phyloP scores from a whole-genome alignment of 345 rosid genomes.

The Populus simonii region DNA sequence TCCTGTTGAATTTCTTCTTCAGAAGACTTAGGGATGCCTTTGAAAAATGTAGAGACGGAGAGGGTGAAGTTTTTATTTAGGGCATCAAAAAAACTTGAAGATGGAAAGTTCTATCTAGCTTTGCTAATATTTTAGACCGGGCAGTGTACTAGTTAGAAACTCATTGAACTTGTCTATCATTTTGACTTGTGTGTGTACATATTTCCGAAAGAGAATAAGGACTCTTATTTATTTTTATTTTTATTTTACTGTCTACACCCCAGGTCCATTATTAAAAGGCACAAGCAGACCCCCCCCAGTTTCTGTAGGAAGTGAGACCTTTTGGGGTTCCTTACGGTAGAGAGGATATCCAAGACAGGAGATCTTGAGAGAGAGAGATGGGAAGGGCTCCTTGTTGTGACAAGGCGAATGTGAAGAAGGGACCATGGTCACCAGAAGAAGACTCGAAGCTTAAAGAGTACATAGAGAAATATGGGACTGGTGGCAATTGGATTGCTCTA shows the following conservation, averaged over 20 bases:
- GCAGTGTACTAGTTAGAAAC: constrained; percentile 13
- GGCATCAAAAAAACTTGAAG: not conserved
- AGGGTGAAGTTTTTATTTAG: not conserved
- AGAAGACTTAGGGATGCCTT: constrained; percentile 41
- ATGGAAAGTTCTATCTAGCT: constrained; percentile 32
- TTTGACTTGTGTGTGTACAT: constrained; percentile 34
- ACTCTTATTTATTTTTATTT: not conserved
- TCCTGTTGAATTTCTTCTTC: constrained; percentile 4
- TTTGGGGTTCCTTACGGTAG: constrained; percentile 12
- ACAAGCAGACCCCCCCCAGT: not conserved
- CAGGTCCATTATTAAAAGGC: constrained; percentile 26
- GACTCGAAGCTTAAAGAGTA: constrained; percentile 79
- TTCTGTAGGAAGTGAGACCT: constrained; percentile 18
- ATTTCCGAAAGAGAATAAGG: not conserved
- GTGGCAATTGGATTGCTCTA: constrained; percentile 92
- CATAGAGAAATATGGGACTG: constrained; percentile 80
- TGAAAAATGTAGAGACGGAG: not conserved
- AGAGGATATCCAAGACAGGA: constrained; percentile 17
- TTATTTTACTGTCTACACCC: not conserved
- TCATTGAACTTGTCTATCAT: constrained; percentile 31
- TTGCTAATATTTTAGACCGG: not conserved
- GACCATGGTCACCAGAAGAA: constrained; percentile 98
- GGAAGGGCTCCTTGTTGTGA: constrained; percentile 99
- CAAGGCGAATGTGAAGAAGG: constrained; percentile 90
- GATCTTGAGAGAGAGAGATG: constrained; percentile 36